Evolutionary conservation across 306 rosid species (phyloP).

Genomic region (Prunus mongolica): DNA sequence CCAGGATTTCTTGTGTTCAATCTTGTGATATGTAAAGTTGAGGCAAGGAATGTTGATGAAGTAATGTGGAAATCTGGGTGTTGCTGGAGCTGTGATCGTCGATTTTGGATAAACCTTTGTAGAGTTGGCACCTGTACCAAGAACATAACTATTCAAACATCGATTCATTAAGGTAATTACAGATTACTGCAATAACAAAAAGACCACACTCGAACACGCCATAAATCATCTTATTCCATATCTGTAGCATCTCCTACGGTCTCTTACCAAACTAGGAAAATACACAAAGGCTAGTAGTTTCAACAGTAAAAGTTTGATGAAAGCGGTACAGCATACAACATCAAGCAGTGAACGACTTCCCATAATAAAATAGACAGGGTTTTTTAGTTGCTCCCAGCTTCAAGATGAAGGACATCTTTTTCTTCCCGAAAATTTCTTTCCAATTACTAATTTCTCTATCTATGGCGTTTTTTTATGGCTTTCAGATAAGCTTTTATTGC

Average conservation of each 20-base stretch:
- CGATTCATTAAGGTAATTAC: not conserved
- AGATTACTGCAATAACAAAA: not conserved
- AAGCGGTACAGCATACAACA: not conserved
- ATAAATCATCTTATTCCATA: not conserved
- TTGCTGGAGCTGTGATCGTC: conserved; percentile 84
- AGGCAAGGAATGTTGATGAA: conserved; percentile 92
- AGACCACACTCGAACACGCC: not conserved
- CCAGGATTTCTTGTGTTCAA: conserved; percentile 81
- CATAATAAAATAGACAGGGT: not conserved
- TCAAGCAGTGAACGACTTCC: too few relatives aligned
- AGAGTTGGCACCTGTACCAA: conserved; percentile 80
- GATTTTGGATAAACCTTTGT: conserved; percentile 89
- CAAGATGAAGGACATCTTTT: not conserved
- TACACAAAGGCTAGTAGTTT: not conserved
- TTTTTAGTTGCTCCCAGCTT: not conserved
- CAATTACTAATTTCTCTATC: not conserved
- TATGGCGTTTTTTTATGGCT: not conserved
- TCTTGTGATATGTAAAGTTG: conserved; percentile 97
- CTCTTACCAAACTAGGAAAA: not conserved
- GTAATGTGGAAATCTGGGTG: conserved; percentile 97
- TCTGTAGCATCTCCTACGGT: not conserved
- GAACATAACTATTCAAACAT: not conserved
- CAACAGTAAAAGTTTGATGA: not conserved
- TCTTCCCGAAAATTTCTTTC: not conserved
- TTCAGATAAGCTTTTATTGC: too few relatives aligned